Conservation (phyloP, 2,329 filamentous ascomycete species). For the Alternaria ethzedia region DNA sequence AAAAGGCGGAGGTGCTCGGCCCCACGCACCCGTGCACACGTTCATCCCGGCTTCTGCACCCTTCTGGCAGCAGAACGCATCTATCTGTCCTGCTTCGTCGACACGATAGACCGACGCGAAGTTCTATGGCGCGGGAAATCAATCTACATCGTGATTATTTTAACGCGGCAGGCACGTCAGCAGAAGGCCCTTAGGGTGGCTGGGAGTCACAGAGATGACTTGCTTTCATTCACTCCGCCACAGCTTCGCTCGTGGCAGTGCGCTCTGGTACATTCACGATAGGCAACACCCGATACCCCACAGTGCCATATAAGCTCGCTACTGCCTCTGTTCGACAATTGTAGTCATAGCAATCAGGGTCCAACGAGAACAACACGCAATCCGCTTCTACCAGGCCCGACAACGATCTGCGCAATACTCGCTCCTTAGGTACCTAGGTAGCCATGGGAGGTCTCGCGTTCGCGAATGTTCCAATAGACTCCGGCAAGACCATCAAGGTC, state of each 20-base stretch:
- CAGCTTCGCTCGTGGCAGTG: neutral
- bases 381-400: neutral
- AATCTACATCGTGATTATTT: neutral
- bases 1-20: slow-evolving; percentile 20
- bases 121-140: neutral
- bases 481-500: slow-evolving; percentile 59
- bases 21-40: neutral
- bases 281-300: neutral
- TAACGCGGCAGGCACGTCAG: neutral
- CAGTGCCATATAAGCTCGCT: neutral
- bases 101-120: neutral
- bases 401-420: neutral
- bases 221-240: neutral
- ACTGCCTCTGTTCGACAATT: neutral
- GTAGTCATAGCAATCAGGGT: neutral
- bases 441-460: slow-evolving; percentile 68
- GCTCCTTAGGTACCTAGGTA: slow-evolving; percentile 4
- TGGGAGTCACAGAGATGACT: neutral
- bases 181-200: neutral
- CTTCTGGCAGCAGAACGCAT: neutral
- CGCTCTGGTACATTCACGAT: neutral
- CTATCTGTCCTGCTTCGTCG: neutral
- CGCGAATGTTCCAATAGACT: slow-evolving; percentile 31
- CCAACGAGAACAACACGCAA: neutral
- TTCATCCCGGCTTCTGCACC: neutral